These are phyloP conservation scores for Cylindricascospora bacillispora DNA, from an alignment of 1,139 yeast species.

Conservation along the genomic window DNA sequence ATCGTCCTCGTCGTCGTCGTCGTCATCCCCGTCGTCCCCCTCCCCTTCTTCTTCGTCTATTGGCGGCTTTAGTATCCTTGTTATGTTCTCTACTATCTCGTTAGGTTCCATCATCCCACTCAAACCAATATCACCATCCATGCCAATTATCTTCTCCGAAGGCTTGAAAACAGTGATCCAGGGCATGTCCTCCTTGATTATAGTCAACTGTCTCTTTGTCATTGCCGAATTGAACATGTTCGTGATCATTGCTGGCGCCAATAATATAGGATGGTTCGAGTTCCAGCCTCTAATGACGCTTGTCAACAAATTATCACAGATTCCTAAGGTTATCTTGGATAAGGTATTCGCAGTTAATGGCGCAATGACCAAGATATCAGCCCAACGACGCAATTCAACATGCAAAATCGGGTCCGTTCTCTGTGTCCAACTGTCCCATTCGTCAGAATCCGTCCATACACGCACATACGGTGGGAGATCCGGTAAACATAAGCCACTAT, in stretches of 20 bases:
- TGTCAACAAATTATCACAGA: conserved; percentile 79
- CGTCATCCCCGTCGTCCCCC: conserved; percentile 45
- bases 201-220: conserved; percentile 66
- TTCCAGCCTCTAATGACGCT: conserved; percentile 88
- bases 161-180: conserved; percentile 80
- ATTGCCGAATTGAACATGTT: conserved; percentile 92
- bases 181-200: conserved; percentile 48
- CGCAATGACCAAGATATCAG: conserved; percentile 80
- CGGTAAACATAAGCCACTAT: not conserved
- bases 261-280: conserved; percentile 69
- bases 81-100: conserved; percentile 78
- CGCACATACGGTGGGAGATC: conserved; percentile 53
- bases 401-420: conserved; percentile 88
- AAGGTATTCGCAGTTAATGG: conserved; percentile 90
- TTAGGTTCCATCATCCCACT: conserved; percentile 96
- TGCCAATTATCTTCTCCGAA: conserved; percentile 82
- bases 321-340: conserved; percentile 82
- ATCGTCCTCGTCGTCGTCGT: conserved; percentile 35
- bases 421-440: conserved; percentile 78
- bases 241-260: conserved; percentile 98
- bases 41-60: conserved; percentile 71
- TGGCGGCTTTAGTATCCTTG: conserved; percentile 74
- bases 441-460: conserved; percentile 84
- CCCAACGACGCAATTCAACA: conserved; percentile 91
- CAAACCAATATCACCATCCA: conserved; percentile 87